Conservation (phyloP, 1,284 basidiomycete genomes). For the Garcileccinum viscosum region DNA sequence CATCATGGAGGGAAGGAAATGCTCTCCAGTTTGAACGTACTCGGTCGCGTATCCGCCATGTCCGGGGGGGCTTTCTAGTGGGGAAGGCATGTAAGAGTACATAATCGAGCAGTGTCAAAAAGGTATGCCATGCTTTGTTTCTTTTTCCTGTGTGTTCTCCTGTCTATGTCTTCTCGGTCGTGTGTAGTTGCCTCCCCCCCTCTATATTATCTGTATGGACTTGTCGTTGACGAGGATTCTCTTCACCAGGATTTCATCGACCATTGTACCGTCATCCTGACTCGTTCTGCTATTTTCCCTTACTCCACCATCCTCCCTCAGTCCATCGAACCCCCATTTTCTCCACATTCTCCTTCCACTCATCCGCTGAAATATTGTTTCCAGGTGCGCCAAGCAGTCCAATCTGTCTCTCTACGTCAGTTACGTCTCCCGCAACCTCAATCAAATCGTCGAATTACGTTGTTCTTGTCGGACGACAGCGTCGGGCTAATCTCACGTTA, state of each 20-base stretch:
- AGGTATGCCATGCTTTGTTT: neutral
- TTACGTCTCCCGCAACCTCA: conserved; percentile 76
- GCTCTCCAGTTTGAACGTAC: neutral
- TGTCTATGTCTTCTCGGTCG: neutral
- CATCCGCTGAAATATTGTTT: neutral
- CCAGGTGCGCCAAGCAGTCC: conserved; percentile 20
- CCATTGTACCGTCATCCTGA: conserved; percentile 90
- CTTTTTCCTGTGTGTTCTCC: neutral
- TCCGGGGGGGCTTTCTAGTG: too few relatives aligned
- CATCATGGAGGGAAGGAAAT: neutral
- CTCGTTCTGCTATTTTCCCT: conserved; percentile 68
- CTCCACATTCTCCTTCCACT: too few relatives aligned
- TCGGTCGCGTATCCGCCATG: neutral
- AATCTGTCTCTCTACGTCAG: conserved; percentile 69
- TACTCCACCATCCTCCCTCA: too few relatives aligned
- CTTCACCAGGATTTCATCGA: conserved; percentile 79
- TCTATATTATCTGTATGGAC: neutral
- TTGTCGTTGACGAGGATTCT: neutral
- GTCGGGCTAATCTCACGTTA: too few relatives aligned
- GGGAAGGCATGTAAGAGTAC: neutral
- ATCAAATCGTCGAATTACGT: conserved; percentile 80
- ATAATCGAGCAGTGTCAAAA: neutral
- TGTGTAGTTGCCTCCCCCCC: neutral
- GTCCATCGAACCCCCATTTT: neutral
- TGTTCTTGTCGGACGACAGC: conserved; percentile 79